Base-by-base conservation (phyloP, 2,329 filamentous ascomycete genomes). In the Chaetomiaceae sp. region DNA sequence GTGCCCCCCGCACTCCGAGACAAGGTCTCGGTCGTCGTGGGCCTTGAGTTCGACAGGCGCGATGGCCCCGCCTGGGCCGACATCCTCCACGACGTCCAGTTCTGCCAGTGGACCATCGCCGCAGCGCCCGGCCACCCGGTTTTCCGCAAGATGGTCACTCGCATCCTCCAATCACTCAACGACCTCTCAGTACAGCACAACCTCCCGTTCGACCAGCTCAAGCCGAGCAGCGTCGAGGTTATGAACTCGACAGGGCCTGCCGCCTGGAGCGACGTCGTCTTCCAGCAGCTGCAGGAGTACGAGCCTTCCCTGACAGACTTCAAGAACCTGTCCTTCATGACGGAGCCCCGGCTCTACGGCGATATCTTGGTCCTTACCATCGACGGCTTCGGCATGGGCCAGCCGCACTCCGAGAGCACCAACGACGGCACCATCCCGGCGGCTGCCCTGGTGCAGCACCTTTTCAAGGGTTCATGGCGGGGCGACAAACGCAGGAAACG, bases 61-160 rank as follows among this genome's bases (percentile, higher is more conserved):
- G 58, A 66, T 38, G 60, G 60, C 13, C 45, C 19, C 1, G 27
- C 33, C 2, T 67, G 64, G 63, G 57, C 52, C 5, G 60, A 66
- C 14, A 64, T 66, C 23, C 51, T 57, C 14, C 59, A 66, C 42
- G 56, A 53, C 37, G 52, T 67, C 4, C 63, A 66, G 54, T 66
- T 69, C 40, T 67, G 66, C 51, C 66, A 68, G 46, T 69, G 66
- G 65, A 66, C 66, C 16, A 65, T 69, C 35, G 65, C 64, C 12
- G 63, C 63, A 1, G 62, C 62, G 0, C 64, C 66, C 0, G 60
- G 65, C 0, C 66, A 68, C 31, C 61, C 66, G 0, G 45, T 68
- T 1, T 65, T 68, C 44, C 34, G 30, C 19, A 58, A 46, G 16
- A 65, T 66, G 59, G 56, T 58, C 6, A 52, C 55, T 5, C 56